A percentile compares a stretch with the other conserved stretches of the same genome.
Conservation (phyloP, 2,329 filamentous ascomycete genomes). For the Immersiporthe knoxdaviesiana region DNA sequence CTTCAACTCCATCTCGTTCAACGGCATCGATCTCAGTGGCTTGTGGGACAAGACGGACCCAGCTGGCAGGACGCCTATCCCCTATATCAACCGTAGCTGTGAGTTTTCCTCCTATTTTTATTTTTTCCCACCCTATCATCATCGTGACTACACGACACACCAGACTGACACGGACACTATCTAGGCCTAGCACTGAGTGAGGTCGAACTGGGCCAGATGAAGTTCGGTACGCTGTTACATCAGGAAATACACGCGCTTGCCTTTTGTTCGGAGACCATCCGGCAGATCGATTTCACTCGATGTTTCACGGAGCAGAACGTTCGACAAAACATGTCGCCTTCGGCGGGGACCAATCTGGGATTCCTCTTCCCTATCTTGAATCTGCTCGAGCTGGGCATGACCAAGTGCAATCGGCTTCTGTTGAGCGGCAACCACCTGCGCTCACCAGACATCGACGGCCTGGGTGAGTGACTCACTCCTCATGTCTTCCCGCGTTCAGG, state of each 20-base stretch:
- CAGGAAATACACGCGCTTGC: conserved; percentile 61
- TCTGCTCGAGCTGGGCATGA: conserved; percentile 47
- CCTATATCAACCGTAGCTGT: conserved; percentile 58
- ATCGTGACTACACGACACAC: conserved; percentile 18
- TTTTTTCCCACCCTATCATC: background rate
- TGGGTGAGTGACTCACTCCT: conserved; percentile 43
- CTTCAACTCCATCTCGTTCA: conserved; percentile 61
- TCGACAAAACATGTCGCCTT: conserved; percentile 22
- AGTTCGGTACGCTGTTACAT: conserved; percentile 54
- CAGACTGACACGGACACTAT: conserved; percentile 28
- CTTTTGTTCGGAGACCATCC: conserved; percentile 59
- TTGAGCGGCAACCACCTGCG: conserved; percentile 55
- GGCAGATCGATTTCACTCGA: conserved; percentile 57
- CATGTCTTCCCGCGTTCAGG: background rate
- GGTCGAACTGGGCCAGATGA: conserved; percentile 52
- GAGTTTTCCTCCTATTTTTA: no score
- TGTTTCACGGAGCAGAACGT: conserved; percentile 37
- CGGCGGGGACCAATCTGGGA: conserved; percentile 32
- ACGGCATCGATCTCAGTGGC: conserved; percentile 52
- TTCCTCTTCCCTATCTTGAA: conserved; percentile 48
- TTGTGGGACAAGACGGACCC: conserved; percentile 48
- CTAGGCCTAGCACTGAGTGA: conserved; percentile 51
- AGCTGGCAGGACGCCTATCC: conserved; percentile 49
- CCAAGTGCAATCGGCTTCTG: conserved; percentile 55
- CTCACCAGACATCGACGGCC: conserved; percentile 50